Evolutionary conservation across 805 yeast genomes (phyloP), one percentile per base, ranked within the genome.

Genomic region (Sungouiella thailandica): DNA sequence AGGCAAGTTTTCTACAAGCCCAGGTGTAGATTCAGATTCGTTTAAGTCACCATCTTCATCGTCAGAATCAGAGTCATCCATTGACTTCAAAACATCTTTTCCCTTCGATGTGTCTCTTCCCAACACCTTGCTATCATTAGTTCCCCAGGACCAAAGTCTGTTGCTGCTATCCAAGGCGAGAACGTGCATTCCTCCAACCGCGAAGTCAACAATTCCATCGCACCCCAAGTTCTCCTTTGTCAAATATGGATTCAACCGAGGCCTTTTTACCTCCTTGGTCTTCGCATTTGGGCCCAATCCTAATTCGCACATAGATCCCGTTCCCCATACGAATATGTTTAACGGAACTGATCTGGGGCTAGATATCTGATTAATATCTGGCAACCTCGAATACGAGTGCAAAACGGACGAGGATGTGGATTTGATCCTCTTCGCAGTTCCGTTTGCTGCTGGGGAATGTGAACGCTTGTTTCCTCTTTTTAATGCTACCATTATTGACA

Each of bases 111-210:
- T 82, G 49, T 83, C 85, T 57, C 99, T 78, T 13, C 97, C 98
- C 28, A 93, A 67, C 4, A 85, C 97, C 23, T 83, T 87, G 40
- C 88, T 80, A 52, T 93, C 99, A 49, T 93, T 93, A 29, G 85
- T 83, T 38, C 99, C 99, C 99, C 99, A 93, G 3, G 96, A 83
- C 96, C 97, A 93, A n/a, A 93, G 60, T 38, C 74, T 69, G 45
- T 87, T 87, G 12, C 76, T 65, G 25, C 74, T 58, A 53, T 88
- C 97, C 32, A 90, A 60, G 0, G 90, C 97, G 28, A 93, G 55
- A 1, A 83, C 76, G 54, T 93, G 99, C 83, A 93, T 90, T 32
- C 98, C 99, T 32, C 99, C 99, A 17, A 78, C 95, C 1, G 95
- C 87, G 50, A 93, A 69, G 43, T 86, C 90, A 17, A 88, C 93